Evolutionary conservation across 352 stramenopile species (phyloP).

Genomic region (Phytophthora brassicae): DNA sequence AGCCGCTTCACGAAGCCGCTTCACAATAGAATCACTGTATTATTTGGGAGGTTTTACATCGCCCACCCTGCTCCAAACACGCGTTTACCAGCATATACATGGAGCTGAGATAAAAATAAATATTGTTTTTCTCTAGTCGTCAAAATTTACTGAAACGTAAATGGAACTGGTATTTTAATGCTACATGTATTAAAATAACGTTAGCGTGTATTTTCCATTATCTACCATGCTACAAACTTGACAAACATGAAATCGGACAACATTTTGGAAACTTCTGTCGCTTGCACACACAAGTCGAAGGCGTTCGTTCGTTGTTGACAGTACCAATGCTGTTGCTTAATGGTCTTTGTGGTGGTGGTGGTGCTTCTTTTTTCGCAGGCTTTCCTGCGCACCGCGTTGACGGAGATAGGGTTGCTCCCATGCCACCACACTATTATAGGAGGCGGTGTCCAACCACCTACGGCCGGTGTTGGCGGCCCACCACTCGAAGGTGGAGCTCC

Average conservation of each 20-base stretch:
- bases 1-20: too few relatives aligned
- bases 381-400: conserved; percentile 6
- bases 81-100: too few relatives aligned
- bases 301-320: background rate
- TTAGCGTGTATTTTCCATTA: background rate
- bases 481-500: background rate
- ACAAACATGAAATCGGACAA: background rate
- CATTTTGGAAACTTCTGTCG: background rate
- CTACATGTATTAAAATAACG: background rate
- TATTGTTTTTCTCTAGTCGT: too few relatives aligned
- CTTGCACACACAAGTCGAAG: background rate
- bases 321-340: background rate
- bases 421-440: background rate
- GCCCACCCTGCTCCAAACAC: too few relatives aligned
- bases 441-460: background rate
- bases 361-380: background rate
- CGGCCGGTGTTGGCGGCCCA: background rate
- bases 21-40: too few relatives aligned
- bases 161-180: too few relatives aligned
- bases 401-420: conserved; percentile 3
- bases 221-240: background rate
- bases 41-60: too few relatives aligned
- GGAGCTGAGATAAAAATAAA: too few relatives aligned
- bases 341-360: background rate
- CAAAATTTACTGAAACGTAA: too few relatives aligned